Evolutionary conservation across 495 filamentous ascomycete species (phyloP), one percentile per base, ranked within the genome.

Genomic region (Annulohypoxylon bovei): DNA sequence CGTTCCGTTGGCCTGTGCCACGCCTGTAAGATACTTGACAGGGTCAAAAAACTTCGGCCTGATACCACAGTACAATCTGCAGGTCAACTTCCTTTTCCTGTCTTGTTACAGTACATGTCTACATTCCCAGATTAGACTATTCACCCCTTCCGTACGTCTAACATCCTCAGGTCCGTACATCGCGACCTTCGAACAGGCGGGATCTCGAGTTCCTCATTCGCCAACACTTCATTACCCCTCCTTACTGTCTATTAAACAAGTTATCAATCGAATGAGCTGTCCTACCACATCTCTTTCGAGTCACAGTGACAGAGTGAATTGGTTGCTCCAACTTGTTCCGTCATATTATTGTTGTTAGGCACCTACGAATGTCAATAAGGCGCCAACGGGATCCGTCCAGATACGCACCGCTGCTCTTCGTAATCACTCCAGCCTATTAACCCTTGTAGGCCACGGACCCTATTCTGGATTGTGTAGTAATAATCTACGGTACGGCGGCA

Each of bases 311-410:
- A 62, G 52, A 33, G 46, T 52, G 53, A 64, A 71, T 63, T 67
- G 62, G 54, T 46, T 67, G 58, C 49, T 59, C 56, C 63, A 56
- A 67, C 68, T 58, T 62, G 62, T 53, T 62, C 60, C 70, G 65
- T 65, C 65, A 68, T 65, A 65, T 33, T 62, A 55, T 62, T 62
- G 30, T 46, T 60, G 70, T 72, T 72, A 72, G 70, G 70, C 70
- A 72, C 56, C 70, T 68, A 72, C 56, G 65, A 39, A 60, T 9
- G 22, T 53, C 23, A 30, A 46, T 72, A 72, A 40, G 70, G 65
- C 65, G 70, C 55, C 69, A 61, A 68, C 49, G 58, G 60, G 65
- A 54, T 63, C 70, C 70, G 65, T 60, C 53, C 55, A 44, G 58
- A 30, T 11, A 16, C 40, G 55, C 68, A 69, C 55, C 68, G 62